These are phyloP conservation scores for Cajanus cajan DNA, from an alignment of 306 rosid genomes.

Conservation along the genomic window DNA sequence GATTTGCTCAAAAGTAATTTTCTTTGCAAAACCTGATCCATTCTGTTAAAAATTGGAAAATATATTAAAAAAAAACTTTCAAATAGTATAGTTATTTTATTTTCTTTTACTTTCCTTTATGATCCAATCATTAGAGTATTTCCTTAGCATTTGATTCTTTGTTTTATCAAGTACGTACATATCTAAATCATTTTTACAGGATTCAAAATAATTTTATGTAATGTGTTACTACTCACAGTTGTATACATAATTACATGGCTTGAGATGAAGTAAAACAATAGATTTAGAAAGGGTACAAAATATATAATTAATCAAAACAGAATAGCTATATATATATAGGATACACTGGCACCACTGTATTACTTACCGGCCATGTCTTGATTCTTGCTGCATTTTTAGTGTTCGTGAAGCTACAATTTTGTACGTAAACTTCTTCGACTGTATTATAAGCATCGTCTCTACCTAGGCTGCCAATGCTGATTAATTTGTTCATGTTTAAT, in stretches of 20 bases:
- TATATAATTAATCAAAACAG: too few species aligned
- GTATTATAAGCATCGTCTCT: background rate
- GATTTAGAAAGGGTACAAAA: background rate
- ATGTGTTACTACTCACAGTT: background rate
- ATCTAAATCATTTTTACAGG: background rate
- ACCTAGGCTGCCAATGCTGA: background rate
- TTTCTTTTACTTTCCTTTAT: too few species aligned
- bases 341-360: background rate
- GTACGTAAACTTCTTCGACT: background rate
- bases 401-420: background rate
- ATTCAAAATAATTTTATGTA: background rate
- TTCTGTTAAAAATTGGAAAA: background rate
- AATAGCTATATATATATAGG: too few species aligned
- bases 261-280: background rate
- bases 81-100: too few species aligned
- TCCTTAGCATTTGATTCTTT: background rate
- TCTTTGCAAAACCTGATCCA: background rate
- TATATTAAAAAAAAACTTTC: background rate
- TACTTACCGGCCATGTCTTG: background rate
- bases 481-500: background rate
- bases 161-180: background rate
- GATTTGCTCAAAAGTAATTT: background rate
- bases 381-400: background rate
- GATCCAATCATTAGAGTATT: too few species aligned
- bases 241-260: background rate